These are phyloP conservation scores for Cystofilobasidium capitatum DNA, from an alignment of 768 basidiomycete genomes.

Conservation along the genomic window DNA sequence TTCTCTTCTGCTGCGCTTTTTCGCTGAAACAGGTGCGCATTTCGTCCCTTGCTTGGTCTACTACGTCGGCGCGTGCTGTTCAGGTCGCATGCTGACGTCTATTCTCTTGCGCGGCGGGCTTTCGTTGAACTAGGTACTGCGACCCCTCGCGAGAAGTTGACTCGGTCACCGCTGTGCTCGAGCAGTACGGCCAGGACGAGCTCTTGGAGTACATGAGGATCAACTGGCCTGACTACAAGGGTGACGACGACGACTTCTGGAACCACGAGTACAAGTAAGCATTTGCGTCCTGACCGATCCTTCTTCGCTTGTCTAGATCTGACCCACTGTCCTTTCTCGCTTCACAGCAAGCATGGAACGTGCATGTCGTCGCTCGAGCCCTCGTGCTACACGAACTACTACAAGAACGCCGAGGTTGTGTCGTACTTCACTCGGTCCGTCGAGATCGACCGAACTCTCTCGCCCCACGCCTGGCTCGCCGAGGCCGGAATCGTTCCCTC, in stretches of 20 bases:
- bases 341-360: constrained; percentile 29
- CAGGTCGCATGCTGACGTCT: too few relatives aligned
- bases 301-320: too few relatives aligned
- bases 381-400: constrained; percentile 31
- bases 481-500: constrained; percentile 63
- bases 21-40: too few relatives aligned
- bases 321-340: neutral
- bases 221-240: constrained; percentile 34
- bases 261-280: constrained; percentile 35
- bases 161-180: constrained; percentile 34
- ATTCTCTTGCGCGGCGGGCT: too few relatives aligned
- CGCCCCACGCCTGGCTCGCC: constrained; percentile 63
- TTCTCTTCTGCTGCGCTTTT: too few relatives aligned
- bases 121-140: too few relatives aligned
- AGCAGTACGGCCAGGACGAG: constrained; percentile 21
- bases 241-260: constrained; percentile 36
- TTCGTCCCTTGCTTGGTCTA: too few relatives aligned
- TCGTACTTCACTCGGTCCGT: constrained; percentile 44
- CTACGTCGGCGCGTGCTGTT: too few relatives aligned
- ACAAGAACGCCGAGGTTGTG: constrained; percentile 30
- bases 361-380: constrained; percentile 36
- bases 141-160: constrained; percentile 32
- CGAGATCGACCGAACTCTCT: constrained; percentile 49
- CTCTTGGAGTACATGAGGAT: constrained; percentile 33
- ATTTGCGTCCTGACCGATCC: too few relatives aligned